phyloP scores from a whole-genome alignment of 2,329 filamentous ascomycete species.

The Reticulascus tulasneorum region DNA sequence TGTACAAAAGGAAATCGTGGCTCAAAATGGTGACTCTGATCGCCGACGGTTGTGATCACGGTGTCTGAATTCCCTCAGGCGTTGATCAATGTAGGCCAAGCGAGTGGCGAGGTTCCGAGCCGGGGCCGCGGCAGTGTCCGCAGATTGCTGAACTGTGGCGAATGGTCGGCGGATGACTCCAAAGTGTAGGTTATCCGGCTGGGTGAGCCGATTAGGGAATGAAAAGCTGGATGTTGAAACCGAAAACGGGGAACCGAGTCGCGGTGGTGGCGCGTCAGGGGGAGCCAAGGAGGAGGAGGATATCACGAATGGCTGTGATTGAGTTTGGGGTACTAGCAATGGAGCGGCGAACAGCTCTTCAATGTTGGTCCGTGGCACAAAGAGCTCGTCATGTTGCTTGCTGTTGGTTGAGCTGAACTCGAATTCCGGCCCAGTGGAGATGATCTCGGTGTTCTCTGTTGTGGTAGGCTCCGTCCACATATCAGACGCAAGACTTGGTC shows the following conservation, averaged over 20 bases:
- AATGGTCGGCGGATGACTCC: slow-evolving; percentile 47
- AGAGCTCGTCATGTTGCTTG: slow-evolving; percentile 30
- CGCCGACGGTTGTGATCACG: slow-evolving; percentile 36
- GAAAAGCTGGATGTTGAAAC: slow-evolving; percentile 48
- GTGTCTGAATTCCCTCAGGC: slow-evolving; percentile 50
- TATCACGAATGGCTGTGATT: neutral
- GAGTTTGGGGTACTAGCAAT: slow-evolving; percentile 5
- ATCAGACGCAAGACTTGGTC: slow-evolving; percentile 51
- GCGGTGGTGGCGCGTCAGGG: slow-evolving; percentile 35
- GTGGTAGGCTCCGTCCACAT: slow-evolving; percentile 46
- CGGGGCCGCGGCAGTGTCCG: slow-evolving; percentile 28
- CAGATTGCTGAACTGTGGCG: slow-evolving; percentile 51
- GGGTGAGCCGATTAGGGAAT: slow-evolving; percentile 55
- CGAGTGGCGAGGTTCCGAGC: slow-evolving; percentile 45
- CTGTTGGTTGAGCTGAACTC: slow-evolving; percentile 31
- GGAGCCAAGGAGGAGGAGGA: slow-evolving; percentile 11
- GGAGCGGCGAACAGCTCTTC: slow-evolving; percentile 31
- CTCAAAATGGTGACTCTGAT: slow-evolving; percentile 49
- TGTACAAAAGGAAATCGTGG: slow-evolving; percentile 17
- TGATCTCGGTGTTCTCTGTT: slow-evolving; percentile 17
- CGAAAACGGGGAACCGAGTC: slow-evolving; percentile 58
- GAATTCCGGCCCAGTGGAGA: slow-evolving; percentile 15
- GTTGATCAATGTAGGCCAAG: slow-evolving; percentile 55
- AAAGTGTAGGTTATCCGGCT: slow-evolving; percentile 40
- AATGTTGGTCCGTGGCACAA: slow-evolving; percentile 38